Evolutionary conservation across 345 rosid genomes (phyloP).

Genomic region (Microcos paniculata): DNA sequence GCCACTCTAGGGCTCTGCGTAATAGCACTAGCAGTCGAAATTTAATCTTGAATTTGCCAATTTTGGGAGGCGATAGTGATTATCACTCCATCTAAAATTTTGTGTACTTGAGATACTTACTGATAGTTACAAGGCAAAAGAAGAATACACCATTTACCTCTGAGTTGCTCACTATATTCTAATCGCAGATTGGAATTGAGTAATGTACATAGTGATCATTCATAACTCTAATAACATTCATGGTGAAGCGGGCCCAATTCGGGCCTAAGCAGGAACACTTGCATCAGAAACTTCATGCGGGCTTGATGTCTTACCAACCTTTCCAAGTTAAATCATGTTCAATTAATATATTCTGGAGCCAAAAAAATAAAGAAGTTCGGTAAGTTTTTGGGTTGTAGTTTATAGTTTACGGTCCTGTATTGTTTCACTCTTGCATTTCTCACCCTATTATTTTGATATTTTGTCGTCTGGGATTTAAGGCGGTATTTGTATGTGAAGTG

Average conservation of each 20-base stretch:
- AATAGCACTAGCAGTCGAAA: neutral
- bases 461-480: neutral
- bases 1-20: neutral
- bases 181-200: too few relatives aligned
- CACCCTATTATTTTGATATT: neutral
- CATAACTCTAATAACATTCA: too few relatives aligned
- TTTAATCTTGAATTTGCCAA: conserved; percentile 1
- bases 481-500: neutral
- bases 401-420: neutral
- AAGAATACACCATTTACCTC: neutral
- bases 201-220: too few relatives aligned
- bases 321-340: too few relatives aligned
- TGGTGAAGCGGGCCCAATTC: too few relatives aligned
- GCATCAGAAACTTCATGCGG: too few relatives aligned
- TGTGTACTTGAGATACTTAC: conserved; percentile 15
- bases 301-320: too few relatives aligned
- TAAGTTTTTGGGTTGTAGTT: too few relatives aligned
- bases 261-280: too few relatives aligned
- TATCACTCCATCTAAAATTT: neutral
- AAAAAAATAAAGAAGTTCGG: too few relatives aligned
- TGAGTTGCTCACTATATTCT: too few relatives aligned
- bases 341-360: too few relatives aligned
- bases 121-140: neutral
- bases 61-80: conserved; percentile 11
- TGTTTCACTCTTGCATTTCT: neutral